A percentile compares a stretch with the other conserved stretches of the same genome.
Evolutionary conservation across 441 rosid species (phyloP).

Genomic region (Adansonia grandidieri): DNA sequence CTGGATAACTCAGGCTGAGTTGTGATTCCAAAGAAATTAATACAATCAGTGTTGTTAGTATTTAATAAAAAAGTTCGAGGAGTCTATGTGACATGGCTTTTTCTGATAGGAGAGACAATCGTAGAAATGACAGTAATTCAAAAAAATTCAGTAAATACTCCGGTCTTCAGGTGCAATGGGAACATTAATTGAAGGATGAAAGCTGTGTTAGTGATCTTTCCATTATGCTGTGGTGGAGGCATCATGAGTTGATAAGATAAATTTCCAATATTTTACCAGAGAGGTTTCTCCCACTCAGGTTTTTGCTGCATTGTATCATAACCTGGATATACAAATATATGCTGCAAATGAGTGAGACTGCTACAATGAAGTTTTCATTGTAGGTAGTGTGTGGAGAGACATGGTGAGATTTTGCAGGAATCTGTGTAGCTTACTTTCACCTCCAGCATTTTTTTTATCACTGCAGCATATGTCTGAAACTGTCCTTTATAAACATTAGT

Average conservation of each 20-base stretch:
- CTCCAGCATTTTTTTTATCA: not conserved
- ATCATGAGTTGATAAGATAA: not conserved
- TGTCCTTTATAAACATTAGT: not conserved
- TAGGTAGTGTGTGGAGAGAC: not conserved
- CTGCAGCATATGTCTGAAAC: not conserved
- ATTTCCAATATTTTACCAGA: not conserved
- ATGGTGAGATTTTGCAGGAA: not conserved
- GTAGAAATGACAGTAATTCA: not conserved
- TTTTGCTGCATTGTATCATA: not conserved
- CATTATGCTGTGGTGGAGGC: not conserved
- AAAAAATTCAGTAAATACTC: not conserved
- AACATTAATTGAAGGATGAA: not conserved
- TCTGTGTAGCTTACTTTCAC: not conserved
- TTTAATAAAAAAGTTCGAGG: not conserved
- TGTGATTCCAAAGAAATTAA: not conserved
- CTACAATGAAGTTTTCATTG: not conserved
- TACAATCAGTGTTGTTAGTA: not conserved
- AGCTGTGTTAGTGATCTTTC: not conserved
- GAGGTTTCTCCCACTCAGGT: not conserved
- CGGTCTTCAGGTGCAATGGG: not conserved
- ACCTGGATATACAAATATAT: not conserved
- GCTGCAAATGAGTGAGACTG: not conserved
- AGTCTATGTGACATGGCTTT: not conserved
- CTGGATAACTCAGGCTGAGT: not conserved
- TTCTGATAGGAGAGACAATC: not conserved